Conservation (phyloP, 2,329 filamentous ascomycete species). For the Diaporthe nobilis region DNA sequence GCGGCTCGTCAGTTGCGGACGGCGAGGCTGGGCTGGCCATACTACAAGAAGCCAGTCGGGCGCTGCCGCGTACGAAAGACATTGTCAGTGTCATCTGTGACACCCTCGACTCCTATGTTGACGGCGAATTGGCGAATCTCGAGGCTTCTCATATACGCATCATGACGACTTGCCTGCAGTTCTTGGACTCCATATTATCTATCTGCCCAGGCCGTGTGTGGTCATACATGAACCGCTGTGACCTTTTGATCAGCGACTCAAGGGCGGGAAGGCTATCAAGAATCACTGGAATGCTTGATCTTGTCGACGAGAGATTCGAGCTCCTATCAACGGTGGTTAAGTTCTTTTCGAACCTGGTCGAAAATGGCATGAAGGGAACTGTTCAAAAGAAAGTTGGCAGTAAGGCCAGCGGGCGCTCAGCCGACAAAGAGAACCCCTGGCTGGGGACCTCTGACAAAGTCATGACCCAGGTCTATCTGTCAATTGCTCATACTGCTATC, state of each 20-base stretch:
- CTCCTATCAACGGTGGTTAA: slow-evolving; percentile 82
- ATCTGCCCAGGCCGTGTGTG: slow-evolving; percentile 88
- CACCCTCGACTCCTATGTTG: slow-evolving; percentile 81
- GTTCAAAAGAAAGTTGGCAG: slow-evolving; percentile 74
- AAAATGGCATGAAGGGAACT: slow-evolving; percentile 79
- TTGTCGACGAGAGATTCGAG: slow-evolving; percentile 81
- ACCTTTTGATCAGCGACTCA: slow-evolving; percentile 82
- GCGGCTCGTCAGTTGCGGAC: slow-evolving; percentile 10
- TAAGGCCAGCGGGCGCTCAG: slow-evolving; percentile 63
- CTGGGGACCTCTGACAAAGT: slow-evolving; percentile 84
- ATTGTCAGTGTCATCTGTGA: slow-evolving; percentile 87
- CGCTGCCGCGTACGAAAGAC: slow-evolving; percentile 73
- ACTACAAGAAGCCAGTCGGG: slow-evolving; percentile 71
- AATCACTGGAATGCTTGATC: slow-evolving; percentile 86
- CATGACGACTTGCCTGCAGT: slow-evolving; percentile 80
- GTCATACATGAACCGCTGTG: slow-evolving; percentile 88
- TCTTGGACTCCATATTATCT: slow-evolving; percentile 79
- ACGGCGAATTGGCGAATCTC: slow-evolving; percentile 69
- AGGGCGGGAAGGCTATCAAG: slow-evolving; percentile 82
- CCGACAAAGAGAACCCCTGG: slow-evolving; percentile 67
- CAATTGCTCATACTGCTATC: slow-evolving; percentile 81
- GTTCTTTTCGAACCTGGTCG: slow-evolving; percentile 81
- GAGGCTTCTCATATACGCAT: slow-evolving; percentile 77
- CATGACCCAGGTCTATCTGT: slow-evolving; percentile 78
- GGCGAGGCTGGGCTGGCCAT: slow-evolving; percentile 60